phyloP scores from a whole-genome alignment of 2,329 filamentous ascomycete species.

The Aspergillus sp. region DNA sequence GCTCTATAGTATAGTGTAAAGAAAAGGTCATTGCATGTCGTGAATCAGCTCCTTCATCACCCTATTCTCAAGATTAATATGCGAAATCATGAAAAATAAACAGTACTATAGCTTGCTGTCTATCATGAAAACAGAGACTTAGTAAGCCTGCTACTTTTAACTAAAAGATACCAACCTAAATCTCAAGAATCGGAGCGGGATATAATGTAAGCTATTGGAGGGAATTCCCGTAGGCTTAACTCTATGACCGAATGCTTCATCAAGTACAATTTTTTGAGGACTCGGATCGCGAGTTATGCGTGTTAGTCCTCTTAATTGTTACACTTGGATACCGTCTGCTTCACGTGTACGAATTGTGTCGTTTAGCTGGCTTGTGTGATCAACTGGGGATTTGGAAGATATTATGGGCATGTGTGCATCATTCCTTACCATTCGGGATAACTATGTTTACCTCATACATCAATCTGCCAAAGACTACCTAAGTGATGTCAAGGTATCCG shows the following conservation, averaged over 20 bases:
- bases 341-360: not conserved
- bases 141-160: too few species aligned
- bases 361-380: constrained; percentile 3
- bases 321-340: constrained; percentile 2
- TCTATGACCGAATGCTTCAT: constrained; percentile 3
- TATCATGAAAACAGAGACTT: too few species aligned
- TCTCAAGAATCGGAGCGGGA: too few species aligned
- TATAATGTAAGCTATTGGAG: not conserved
- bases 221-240: not conserved
- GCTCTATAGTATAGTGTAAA: too few species aligned
- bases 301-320: not conserved
- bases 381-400: not conserved
- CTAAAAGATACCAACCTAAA: too few species aligned
- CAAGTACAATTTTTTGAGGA: not conserved
- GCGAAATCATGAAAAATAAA: too few species aligned
- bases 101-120: too few species aligned
- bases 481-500: not conserved
- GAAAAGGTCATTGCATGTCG: too few species aligned
- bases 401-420: constrained; percentile 1
- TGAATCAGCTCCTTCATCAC: too few species aligned
- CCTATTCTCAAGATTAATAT: too few species aligned
- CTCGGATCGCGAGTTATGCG: not conserved
- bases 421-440: constrained; percentile 3
- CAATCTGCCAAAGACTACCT: not conserved
- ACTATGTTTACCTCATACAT: not conserved